phyloP scores from a whole-genome alignment of 768 basidiomycete species.

The Naganishia vishniacii region DNA sequence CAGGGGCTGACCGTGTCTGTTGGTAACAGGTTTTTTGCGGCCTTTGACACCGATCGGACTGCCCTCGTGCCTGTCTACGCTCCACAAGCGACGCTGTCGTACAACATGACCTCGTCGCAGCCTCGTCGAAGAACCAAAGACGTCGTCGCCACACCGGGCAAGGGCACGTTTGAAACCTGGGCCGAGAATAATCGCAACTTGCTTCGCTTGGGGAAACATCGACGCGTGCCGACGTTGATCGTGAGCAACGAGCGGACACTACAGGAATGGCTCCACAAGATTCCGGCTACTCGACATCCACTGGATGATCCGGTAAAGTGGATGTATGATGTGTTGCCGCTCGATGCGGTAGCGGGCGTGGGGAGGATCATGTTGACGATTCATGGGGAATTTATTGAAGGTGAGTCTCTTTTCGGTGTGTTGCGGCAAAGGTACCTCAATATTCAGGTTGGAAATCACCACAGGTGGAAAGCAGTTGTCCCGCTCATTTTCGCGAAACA shows the following conservation, averaged over 20 bases:
- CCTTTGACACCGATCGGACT: conserved; percentile 71
- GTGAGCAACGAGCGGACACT: conserved; percentile 59
- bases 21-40: conserved; percentile 69
- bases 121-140: conserved; percentile 60
- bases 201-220: conserved; percentile 15
- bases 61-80: conserved; percentile 69
- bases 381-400: conserved; percentile 86
- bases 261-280: conserved; percentile 56
- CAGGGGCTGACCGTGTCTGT: conserved; percentile 11
- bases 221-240: conserved; percentile 56
- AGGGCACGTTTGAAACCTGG: conserved; percentile 43
- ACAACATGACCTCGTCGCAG: conserved; percentile 75
- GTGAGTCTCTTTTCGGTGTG: conserved; percentile 52
- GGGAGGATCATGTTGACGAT: conserved; percentile 62
- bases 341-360: conserved; percentile 44
- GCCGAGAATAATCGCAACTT: conserved; percentile 33
- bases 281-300: conserved; percentile 80
- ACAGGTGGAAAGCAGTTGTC: conserved; percentile 58
- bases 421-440: background rate
- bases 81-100: conserved; percentile 83
- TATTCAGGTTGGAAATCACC: conserved; percentile 49
- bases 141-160: background rate
- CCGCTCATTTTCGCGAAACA: conserved; percentile 88
- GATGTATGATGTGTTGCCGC: conserved; percentile 75
- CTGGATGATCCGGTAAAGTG: conserved; percentile 74